Evolutionary conservation across 108 stramenopile species (phyloP), one percentile per base, ranked within the genome.

Genomic region (Tribonema minus): DNA sequence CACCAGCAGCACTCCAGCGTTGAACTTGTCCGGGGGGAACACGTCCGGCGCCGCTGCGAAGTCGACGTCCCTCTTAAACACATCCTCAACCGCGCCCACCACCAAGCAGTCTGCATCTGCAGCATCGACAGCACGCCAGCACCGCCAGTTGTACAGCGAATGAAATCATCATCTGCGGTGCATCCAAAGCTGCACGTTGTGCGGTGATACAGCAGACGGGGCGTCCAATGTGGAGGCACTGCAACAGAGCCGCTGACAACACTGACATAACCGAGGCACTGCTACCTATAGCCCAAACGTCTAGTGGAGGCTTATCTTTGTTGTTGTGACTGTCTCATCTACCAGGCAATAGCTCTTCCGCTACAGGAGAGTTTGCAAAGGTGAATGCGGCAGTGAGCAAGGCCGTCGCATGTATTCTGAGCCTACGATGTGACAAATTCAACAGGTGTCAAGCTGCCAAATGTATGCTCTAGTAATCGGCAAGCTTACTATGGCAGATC

Each of bases 41-140:
- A 92, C 73, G 67, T 93, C 91, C 1, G 92, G 92, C 65, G 92
- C 91, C 3, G 94, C 94, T 4, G 92, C 92, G 34, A 93, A 83
- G 12, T 91, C 82, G 37, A 89, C 86, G 23, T 85, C 88, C 23
- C 87, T 65, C 59, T 87, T 70, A 61, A 92, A 79, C 77, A 84
- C 74, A 73, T 84, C 36, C 30, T 64, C 32, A 12, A 69, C 3
- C 15, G n/a, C 34, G 2, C 6, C 23, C 0, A 37, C 20, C 66
- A 37, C 37, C 0, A 67, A 0, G 66, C 38, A 67, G 37, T 37
- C 66, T 25, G 37, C 38, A 67, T 46, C 23, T 1, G 41, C 41
- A 46, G 41, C 40, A 15, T 0, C 29, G 29, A 15, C 20, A 0
- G 29, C 20, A 20, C 23, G 41, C 20, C 41, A 12, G 41, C 20